Percentiles rank a stretch among this genome's conserved stretches.
Conservation (phyloP, 192 early-diverging fungal species). For the Linnemannia elongata region DNA sequence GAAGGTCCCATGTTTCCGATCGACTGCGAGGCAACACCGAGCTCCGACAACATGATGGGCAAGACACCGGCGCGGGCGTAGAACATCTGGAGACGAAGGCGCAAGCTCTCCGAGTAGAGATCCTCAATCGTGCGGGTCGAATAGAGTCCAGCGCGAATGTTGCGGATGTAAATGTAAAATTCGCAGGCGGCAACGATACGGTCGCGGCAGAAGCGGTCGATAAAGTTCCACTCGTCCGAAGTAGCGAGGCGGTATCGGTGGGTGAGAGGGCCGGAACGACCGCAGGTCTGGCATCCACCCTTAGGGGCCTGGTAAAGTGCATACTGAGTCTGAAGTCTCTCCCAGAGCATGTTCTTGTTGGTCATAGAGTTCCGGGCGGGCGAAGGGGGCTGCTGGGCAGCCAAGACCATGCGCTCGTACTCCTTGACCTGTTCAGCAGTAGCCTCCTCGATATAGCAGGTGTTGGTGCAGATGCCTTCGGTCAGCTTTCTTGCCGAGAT, state of each 20-base stretch:
- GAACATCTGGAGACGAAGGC: constrained; percentile 93
- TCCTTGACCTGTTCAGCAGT: constrained; percentile 66
- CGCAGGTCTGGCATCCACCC: constrained; percentile 69
- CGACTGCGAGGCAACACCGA: constrained; percentile 61
- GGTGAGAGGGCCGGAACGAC: constrained; percentile 61
- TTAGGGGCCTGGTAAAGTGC: constrained; percentile 55
- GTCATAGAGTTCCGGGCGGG: constrained; percentile 65
- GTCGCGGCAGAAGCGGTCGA: constrained; percentile 92
- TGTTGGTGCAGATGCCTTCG: constrained; percentile 90
- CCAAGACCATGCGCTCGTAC: constrained; percentile 49
- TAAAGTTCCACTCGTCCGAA: constrained; percentile 82
- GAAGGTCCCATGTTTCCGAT: constrained; percentile 53
- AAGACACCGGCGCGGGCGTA: constrained; percentile 73
- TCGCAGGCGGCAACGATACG: constrained; percentile 94
- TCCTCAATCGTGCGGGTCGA: constrained; percentile 81
- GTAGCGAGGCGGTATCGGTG: constrained; percentile 81
- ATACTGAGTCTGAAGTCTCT: constrained; percentile 59
- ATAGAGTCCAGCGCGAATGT: constrained; percentile 91
- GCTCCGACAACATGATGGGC: constrained; percentile 64
- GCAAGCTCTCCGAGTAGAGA: constrained; percentile 87
- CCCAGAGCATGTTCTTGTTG: constrained; percentile 68
- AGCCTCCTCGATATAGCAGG: constrained; percentile 91
- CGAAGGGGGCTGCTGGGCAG: constrained; percentile 57
- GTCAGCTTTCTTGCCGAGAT: constrained; percentile 92
- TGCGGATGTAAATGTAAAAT: constrained; percentile 95